These are phyloP conservation scores for Penicillium capsulatum DNA, from an alignment of 2,329 filamentous ascomycete species.

Conservation along the genomic window DNA sequence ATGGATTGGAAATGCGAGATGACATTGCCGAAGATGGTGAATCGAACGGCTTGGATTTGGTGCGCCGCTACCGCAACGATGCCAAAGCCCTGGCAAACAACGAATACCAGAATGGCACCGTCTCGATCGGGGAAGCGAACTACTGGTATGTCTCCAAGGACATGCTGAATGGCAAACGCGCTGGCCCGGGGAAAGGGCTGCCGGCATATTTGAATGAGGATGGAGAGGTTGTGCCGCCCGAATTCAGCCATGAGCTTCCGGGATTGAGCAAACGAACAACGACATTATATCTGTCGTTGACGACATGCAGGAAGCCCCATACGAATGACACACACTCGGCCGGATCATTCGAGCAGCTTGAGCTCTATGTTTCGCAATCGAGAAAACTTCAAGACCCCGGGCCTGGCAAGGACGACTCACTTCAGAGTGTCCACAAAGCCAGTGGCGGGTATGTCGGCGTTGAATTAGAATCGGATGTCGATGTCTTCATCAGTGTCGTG, in stretches of 20 bases:
- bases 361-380: conserved; percentile 70
- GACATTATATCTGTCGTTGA: conserved; percentile 75
- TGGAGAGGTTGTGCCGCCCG: conserved; percentile 13
- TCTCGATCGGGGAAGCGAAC: conserved; percentile 59
- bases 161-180: conserved; percentile 48
- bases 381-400: conserved; percentile 62
- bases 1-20: conserved; percentile 31
- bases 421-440: conserved; percentile 50
- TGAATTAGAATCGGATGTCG: conserved; percentile 56
- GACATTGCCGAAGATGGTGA: conserved; percentile 30
- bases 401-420: conserved; percentile 47
- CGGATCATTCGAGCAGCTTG: conserved; percentile 63
- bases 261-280: conserved; percentile 33
- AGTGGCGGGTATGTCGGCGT: conserved; percentile 66
- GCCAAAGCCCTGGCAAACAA: conserved; percentile 61
- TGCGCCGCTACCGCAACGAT: conserved; percentile 50
- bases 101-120: conserved; percentile 54
- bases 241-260: conserved; percentile 10
- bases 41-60: conserved; percentile 43
- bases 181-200: conserved; percentile 33
- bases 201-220: conserved; percentile 26
- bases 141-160: conserved; percentile 61
- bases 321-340: conserved; percentile 46
- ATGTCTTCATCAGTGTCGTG: conserved; percentile 72
- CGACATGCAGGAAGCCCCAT: conserved; percentile 74